Percentiles rank a stretch among this genome's conserved stretches.
phyloP scores from a whole-genome alignment of 1,139 yeast species.

The Suhomyces kunorum region DNA sequence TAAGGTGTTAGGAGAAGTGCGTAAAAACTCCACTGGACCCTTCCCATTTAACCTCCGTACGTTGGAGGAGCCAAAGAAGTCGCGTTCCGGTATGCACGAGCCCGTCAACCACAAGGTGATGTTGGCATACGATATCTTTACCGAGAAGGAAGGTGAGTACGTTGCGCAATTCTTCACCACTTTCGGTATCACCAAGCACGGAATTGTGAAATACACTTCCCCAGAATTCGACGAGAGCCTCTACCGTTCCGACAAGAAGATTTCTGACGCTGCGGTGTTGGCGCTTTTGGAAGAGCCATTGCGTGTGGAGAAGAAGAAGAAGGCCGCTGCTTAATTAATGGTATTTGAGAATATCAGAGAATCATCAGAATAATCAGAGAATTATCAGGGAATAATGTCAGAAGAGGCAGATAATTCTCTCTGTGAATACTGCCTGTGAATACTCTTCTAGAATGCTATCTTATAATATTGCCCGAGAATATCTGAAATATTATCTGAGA shows the following conservation, averaged over 20 bases:
- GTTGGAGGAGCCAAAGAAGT: conserved; percentile 68
- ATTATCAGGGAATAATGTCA: no score
- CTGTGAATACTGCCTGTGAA: no score
- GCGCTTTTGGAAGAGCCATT: conserved; percentile 56
- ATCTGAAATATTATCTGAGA: no score
- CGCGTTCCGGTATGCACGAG: conserved; percentile 76
- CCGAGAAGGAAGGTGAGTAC: conserved; percentile 67
- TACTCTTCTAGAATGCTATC: no score
- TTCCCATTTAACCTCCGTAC: conserved; percentile 74
- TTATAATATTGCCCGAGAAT: no score
- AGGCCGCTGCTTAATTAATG: conserved; percentile 2
- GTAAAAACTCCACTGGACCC: conserved; percentile 57
- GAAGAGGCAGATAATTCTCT: no score
- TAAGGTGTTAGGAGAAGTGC: conserved; percentile 63
- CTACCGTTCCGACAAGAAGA: conserved; percentile 59
- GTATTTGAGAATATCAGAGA: no score
- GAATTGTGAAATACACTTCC: conserved; percentile 65
- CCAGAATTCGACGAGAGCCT: conserved; percentile 53
- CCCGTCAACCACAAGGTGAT: conserved; percentile 69
- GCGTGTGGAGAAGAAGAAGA: conserved; percentile 53
- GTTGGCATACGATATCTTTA: conserved; percentile 67
- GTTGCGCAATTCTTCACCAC: conserved; percentile 79
- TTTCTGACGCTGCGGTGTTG: conserved; percentile 54
- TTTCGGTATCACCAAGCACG: conserved; percentile 73
- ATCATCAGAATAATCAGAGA: no score